A percentile compares a stretch with the other conserved stretches of the same genome.
These are phyloP conservation scores for Rhamnella rubrinervis DNA, from an alignment of 331 rosid species.

Conservation along the genomic window DNA sequence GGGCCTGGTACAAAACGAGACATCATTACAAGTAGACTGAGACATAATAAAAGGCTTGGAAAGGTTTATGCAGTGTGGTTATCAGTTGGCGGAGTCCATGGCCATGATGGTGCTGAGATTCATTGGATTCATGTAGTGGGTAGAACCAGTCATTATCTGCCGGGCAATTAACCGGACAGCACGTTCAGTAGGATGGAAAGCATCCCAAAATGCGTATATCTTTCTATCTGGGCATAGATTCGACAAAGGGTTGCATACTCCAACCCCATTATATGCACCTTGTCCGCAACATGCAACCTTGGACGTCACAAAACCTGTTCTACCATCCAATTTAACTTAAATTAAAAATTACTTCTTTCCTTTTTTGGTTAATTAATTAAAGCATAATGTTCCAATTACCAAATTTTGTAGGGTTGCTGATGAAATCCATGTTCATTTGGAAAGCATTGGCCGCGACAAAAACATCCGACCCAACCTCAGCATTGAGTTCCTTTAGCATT, in stretches of 20 bases:
- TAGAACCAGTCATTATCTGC: conserved; percentile 42
- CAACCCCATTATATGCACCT: conserved; percentile 57
- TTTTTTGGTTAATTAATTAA: too few species aligned
- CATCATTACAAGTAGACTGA: neutral
- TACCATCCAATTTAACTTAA: neutral
- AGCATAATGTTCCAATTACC: conserved; percentile 24
- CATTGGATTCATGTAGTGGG: conserved; percentile 46
- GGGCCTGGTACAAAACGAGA: too few species aligned
- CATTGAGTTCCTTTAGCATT: conserved; percentile 36
- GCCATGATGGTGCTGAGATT: conserved; percentile 58
- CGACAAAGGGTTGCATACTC: conserved; percentile 37
- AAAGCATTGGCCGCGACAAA: conserved; percentile 44
- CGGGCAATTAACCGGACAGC: conserved; percentile 37
- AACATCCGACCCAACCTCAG: conserved; percentile 33
- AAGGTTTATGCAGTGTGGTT: neutral
- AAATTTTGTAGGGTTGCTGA: conserved; percentile 36
- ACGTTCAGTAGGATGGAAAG: conserved; percentile 59
- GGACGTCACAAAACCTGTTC: conserved; percentile 53
- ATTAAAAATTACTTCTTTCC: neutral
- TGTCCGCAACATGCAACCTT: conserved; percentile 60
- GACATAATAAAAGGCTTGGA: neutral
- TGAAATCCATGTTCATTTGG: conserved; percentile 46
- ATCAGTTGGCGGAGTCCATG: conserved; percentile 35
- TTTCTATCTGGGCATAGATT: conserved; percentile 47
- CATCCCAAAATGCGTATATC: conserved; percentile 51